Base-by-base conservation (phyloP, 192 early-diverging fungal genomes). In the Coemansia sp. region DNA sequence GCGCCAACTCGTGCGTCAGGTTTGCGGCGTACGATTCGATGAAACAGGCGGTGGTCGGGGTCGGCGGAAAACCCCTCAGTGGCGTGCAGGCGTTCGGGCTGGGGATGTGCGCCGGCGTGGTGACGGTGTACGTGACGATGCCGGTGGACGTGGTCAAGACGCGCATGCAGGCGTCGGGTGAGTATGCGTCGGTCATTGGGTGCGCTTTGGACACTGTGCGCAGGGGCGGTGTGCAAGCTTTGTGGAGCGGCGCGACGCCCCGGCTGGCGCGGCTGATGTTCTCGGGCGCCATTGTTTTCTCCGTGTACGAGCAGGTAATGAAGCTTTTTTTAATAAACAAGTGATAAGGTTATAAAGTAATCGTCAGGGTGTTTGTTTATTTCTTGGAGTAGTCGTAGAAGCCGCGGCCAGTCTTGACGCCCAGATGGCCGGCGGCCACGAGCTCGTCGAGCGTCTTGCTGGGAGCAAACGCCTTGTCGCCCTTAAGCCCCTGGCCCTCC, bases 71-170 rank as follows among this genome's bases (percentile, higher is more conserved):
- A n/a, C 49, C 18, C 4, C 14, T 89, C 27, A 84, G 85, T 14
- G 78, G 84, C 40, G 46, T 64, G 2, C 77, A 85, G 45, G 83
- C 87, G 17, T 89, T 90, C 73, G 77, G 60, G 9, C 85, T 89
- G 49, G 96, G 96, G 22, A 88, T 89, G 50, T 71, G 87, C 52
- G 94, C 94, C 0, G 96, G 94, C 12, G 89, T 87, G 50, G 83
- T 98, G 19, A 99, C 94, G 1, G 94, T 96, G 0, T 99, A 96
- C 63, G 78, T 89, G 0, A 99, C 96, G 2, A 96, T 97, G 94
- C 94, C 94, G 11, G 67, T 98, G 17, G 96, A 98, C 74, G 93
- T 94, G n/a, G 82, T 96, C 56, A 98, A 98, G 75, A 99, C 96
- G 11, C 86, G 89, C 55, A 93, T 96, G 92, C 96, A 99, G 70